phyloP scores from a whole-genome alignment of 192 early-diverging fungal genomes.

The Endogone sp. region DNA sequence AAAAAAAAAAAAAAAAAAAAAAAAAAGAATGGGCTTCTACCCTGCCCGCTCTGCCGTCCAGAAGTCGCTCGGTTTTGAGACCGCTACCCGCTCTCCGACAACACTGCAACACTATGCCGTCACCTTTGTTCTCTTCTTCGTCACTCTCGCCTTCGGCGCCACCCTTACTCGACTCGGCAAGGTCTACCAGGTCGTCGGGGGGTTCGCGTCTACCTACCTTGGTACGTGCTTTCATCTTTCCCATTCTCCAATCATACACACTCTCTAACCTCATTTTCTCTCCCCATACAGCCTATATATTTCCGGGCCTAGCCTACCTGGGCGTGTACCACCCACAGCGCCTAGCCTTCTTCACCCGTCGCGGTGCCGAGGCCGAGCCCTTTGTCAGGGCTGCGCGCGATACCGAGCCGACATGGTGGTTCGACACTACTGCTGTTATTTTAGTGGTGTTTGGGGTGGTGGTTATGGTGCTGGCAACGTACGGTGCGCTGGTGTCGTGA shows the following conservation, averaged over 20 bases:
- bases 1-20: conserved; percentile 10
- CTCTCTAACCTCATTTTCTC: no score
- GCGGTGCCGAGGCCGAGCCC: not conserved
- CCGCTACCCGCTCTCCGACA: conserved; percentile 20
- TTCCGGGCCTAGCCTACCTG: conserved; percentile 39
- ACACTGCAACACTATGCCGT: conserved; percentile 33
- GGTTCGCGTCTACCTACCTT: conserved; percentile 39
- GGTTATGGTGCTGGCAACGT: conserved; percentile 37
- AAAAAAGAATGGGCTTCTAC: conserved; percentile 36
- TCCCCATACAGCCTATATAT: conserved; percentile 41
- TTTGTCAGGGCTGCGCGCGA: no score
- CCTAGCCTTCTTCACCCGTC: not conserved
- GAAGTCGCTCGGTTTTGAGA: conserved; percentile 38
- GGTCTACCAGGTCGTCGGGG: conserved; percentile 46
- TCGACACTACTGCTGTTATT: conserved; percentile 34
- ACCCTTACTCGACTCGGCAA: conserved; percentile 35
- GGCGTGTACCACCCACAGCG: conserved; percentile 29
- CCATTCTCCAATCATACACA: no score
- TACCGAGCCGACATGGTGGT: conserved; percentile 16
- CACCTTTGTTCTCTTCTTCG: conserved; percentile 32
- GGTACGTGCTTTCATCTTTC: not conserved
- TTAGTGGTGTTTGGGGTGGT: conserved; percentile 39
- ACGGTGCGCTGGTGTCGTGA: conserved; percentile 7
- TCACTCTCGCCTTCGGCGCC: conserved; percentile 32
- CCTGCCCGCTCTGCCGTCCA: conserved; percentile 43